phyloP scores from a whole-genome alignment of 192 early-diverging fungal genomes.

The Geosiphon pyriformis region DNA sequence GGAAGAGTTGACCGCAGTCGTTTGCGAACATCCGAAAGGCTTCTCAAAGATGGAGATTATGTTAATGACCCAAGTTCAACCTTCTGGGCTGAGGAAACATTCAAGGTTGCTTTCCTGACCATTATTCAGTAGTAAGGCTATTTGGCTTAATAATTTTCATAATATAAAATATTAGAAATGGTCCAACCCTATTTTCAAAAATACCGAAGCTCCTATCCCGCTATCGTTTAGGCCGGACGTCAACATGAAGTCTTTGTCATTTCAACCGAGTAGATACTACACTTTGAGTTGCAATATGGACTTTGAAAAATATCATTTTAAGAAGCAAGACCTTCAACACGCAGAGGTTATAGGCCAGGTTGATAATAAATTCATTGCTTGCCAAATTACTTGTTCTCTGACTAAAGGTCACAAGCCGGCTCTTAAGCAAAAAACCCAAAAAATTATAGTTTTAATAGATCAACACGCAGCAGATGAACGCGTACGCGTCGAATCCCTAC shows the following conservation, averaged over 20 bases:
- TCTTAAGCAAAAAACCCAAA: neutral
- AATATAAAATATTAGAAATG: slow-evolving; percentile 14
- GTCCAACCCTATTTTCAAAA: slow-evolving; percentile 33
- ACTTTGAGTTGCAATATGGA: neutral
- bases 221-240: neutral
- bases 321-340: slow-evolving; percentile 35
- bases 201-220: slow-evolving; percentile 27
- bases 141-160: neutral
- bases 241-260: neutral
- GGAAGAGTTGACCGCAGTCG: slow-evolving; percentile 11
- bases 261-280: neutral
- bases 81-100: slow-evolving; percentile 37
- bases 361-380: slow-evolving; percentile 63
- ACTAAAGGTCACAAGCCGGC: neutral
- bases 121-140: neutral
- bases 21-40: slow-evolving; percentile 8
- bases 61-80: neutral
- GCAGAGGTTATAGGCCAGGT: slow-evolving; percentile 56
- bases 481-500: slow-evolving; percentile 55
- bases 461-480: slow-evolving; percentile 82
- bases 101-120: slow-evolving; percentile 10
- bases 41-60: neutral
- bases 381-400: slow-evolving; percentile 22
- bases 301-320: slow-evolving; percentile 32
- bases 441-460: slow-evolving; percentile 54